phyloP scores from a whole-genome alignment of 1,284 basidiomycete genomes.

The Ceratobasidium sp. region DNA sequence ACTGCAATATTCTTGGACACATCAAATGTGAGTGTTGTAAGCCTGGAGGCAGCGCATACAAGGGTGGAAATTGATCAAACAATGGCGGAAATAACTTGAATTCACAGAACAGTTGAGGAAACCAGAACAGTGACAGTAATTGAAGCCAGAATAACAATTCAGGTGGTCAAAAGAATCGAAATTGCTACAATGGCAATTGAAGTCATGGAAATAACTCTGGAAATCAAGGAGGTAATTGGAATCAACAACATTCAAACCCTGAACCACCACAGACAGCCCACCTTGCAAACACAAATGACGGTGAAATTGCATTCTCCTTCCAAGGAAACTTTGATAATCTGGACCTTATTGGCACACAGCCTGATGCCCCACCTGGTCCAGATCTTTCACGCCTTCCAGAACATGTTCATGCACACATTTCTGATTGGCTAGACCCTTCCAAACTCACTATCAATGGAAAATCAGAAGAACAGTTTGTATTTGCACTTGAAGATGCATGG shows the following conservation, averaged over 20 bases:
- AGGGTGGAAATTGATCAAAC: background rate
- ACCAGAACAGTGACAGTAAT: slow-evolving; percentile 2
- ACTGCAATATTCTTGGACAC: background rate
- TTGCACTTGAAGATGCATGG: slow-evolving; percentile 1
- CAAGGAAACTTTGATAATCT: no score
- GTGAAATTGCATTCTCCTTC: no score
- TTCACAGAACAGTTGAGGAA: background rate
- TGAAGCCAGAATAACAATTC: background rate
- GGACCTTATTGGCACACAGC: no score
- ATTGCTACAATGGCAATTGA: slow-evolving; percentile 1
- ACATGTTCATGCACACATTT: no score
- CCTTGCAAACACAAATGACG: no score
- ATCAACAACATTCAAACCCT: no score
- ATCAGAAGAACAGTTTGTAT: background rate
- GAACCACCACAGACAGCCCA: no score
- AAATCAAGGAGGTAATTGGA: no score
- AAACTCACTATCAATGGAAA: no score
- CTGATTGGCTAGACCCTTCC: no score
- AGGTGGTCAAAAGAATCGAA: background rate
- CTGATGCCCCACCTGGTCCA: no score
- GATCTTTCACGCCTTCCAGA: background rate
- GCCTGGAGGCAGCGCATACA: background rate
- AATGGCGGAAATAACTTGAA: background rate
- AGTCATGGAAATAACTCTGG: background rate
- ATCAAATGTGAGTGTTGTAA: slow-evolving; percentile 1